Conservation (phyloP, 345 rosid species). For the Pistacia vera region DNA sequence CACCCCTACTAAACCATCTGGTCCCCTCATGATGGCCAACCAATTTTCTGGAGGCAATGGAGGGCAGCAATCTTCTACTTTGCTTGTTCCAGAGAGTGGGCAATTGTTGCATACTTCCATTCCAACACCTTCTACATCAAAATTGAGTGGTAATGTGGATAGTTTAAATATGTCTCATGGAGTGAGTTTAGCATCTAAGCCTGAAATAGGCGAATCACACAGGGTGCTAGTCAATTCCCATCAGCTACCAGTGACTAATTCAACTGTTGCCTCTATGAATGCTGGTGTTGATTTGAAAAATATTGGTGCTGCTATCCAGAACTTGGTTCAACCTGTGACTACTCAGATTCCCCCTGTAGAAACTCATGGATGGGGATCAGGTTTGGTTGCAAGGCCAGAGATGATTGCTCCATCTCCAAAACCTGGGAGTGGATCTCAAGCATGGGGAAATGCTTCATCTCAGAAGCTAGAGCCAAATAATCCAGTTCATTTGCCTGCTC, state of each 20-base stretch:
- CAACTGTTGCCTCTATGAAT: slow-evolving; percentile 29
- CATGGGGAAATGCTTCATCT: slow-evolving; percentile 53
- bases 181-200: slow-evolving; percentile 34
- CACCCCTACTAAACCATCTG: slow-evolving; percentile 43
- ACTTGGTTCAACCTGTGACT: slow-evolving; percentile 45
- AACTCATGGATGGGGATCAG: slow-evolving; percentile 46
- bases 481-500: slow-evolving; percentile 25
- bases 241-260: slow-evolving; percentile 17
- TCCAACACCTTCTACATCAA: slow-evolving; percentile 26
- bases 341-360: slow-evolving; percentile 35
- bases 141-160: slow-evolving; percentile 15
- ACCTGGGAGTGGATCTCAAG: slow-evolving; percentile 45
- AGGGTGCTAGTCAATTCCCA: slow-evolving; percentile 44
- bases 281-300: slow-evolving; percentile 38
- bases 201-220: slow-evolving; percentile 41
- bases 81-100: slow-evolving; percentile 25
- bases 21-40: slow-evolving; percentile 32
- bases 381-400: slow-evolving; percentile 47
- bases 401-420: slow-evolving; percentile 31
- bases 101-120: slow-evolving; percentile 23
- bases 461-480: slow-evolving; percentile 43
- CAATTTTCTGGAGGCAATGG: slow-evolving; percentile 29
- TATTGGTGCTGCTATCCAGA: slow-evolving; percentile 39
- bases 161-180: slow-evolving; percentile 32
- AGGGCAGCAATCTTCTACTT: slow-evolving; percentile 33